These are phyloP conservation scores for Starmerella lactis-condensi DNA, from an alignment of 805 yeast genomes.

Conservation along the genomic window DNA sequence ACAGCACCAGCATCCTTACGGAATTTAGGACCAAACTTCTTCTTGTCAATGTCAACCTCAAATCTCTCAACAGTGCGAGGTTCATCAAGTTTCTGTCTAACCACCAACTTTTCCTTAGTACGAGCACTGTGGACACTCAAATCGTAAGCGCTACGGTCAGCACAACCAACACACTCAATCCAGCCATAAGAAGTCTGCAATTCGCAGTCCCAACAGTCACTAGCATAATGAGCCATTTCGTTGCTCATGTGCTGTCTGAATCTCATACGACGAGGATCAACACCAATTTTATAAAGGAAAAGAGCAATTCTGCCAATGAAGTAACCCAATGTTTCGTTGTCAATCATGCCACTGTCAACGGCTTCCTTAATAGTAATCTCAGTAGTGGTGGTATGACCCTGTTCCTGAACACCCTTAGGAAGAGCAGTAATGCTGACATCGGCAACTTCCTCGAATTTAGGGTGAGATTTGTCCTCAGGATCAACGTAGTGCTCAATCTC, in stretches of 20 bases:
- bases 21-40: constrained; percentile 93
- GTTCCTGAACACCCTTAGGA: constrained; percentile 73
- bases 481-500: constrained; percentile 98
- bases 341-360: constrained; percentile 70
- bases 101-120: constrained; percentile 88
- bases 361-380: constrained; percentile 75
- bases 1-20: constrained; percentile 92
- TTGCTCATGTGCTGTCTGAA: constrained; percentile 97
- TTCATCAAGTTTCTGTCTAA: constrained; percentile 70
- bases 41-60: constrained; percentile 79
- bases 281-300: constrained; percentile 78
- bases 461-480: constrained; percentile 70
- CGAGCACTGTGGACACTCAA: constrained; percentile 85
- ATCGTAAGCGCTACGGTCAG: constrained; percentile 97
- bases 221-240: constrained; percentile 99
- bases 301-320: constrained; percentile 82
- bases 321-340: constrained; percentile 92
- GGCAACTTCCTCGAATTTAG: constrained; percentile 56
- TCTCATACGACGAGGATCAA: constrained; percentile 63
- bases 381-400: constrained; percentile 55
- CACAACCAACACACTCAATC: constrained; percentile 99
- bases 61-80: constrained; percentile 67
- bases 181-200: constrained; percentile 90
- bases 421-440: constrained; percentile 58
- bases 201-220: constrained; percentile 99